These are phyloP conservation scores for Scytalidium lignicola DNA, from an alignment of 2,329 filamentous ascomycete genomes.

Conservation along the genomic window DNA sequence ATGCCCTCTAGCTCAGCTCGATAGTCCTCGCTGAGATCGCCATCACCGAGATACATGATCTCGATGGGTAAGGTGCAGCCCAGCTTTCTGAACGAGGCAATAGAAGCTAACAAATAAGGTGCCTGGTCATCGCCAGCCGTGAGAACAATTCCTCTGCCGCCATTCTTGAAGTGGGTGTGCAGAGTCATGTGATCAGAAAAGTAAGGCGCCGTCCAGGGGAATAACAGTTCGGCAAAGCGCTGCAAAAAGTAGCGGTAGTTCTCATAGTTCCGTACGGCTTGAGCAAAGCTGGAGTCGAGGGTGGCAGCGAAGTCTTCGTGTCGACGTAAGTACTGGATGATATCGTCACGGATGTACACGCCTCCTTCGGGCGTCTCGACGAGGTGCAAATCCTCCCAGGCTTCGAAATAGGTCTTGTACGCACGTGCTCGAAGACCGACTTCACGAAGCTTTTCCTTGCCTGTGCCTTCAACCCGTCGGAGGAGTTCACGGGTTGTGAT, in stretches of 20 bases:
- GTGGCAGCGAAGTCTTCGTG: slow-evolving; percentile 4
- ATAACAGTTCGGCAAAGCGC: slow-evolving; percentile 32
- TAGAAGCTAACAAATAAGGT: slow-evolving; percentile 37
- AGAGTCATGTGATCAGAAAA: slow-evolving; percentile 40
- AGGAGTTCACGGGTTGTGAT: slow-evolving; percentile 31
- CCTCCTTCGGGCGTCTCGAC: slow-evolving; percentile 26
- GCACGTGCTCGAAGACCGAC: slow-evolving; percentile 34
- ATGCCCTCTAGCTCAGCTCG: slow-evolving; percentile 36
- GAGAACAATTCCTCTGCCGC: slow-evolving; percentile 38
- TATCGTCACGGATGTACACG: slow-evolving; percentile 34
- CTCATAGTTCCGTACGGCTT: slow-evolving; percentile 36
- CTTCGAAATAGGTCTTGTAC: slow-evolving; percentile 34
- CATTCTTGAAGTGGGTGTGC: slow-evolving; percentile 35
- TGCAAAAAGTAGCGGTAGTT: slow-evolving; percentile 35
- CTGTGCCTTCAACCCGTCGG: slow-evolving; percentile 32
- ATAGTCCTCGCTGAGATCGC: slow-evolving; percentile 37
- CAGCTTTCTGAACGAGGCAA: slow-evolving; percentile 31
- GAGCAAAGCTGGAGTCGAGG: slow-evolving; percentile 19
- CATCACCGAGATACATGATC: slow-evolving; percentile 37
- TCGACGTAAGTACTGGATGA: slow-evolving; percentile 30
- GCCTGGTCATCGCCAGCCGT: slow-evolving; percentile 39
- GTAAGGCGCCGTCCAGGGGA: slow-evolving; percentile 35
- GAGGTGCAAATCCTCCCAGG: slow-evolving; percentile 34
- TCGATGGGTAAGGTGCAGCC: slow-evolving; percentile 35
- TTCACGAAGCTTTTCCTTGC: slow-evolving; percentile 34